Evolutionary conservation across 306 rosid species (phyloP), one percentile per base, ranked within the genome.

Genomic region (Mimosa bimucronata): DNA sequence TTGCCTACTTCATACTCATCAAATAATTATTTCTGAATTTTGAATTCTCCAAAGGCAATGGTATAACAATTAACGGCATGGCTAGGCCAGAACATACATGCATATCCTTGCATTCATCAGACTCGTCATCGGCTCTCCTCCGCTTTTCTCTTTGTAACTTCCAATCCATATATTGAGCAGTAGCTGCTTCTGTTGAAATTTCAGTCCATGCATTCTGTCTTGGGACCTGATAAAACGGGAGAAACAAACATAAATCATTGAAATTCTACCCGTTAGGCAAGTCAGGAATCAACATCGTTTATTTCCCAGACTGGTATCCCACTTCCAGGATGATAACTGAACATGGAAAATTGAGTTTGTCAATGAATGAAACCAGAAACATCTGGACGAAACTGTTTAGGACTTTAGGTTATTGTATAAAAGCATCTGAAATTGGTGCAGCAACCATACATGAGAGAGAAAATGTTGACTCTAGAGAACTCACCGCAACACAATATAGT

Each of bases 181-280:
- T 75, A 58, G 66, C 55, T 19, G 25, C 83, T n/a, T 85, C 83
- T 0, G 78, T 41, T 28, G 92, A 76, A 67, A 78, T 75, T 75
- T 89, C 90, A 37, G 94, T 81, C 98, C 98, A 95, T 2, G 87
- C 84, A 84, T 84, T 95, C 86, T 83, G 88, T 53, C 98, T 97
- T 1, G 98, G 98, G 76, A 95, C 91, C 98, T 95, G 70, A 26
- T 3, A 29, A 66, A 2, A 23, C 8, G 11, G 7, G 25, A 50
- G 40, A 48, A 1, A 61, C 71, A 41, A 10, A 57, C 48, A 80
- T n/a, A 26, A 57, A 29, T 62, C 46, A 34, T 46, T 71, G 15
- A 25, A 42, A 28, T 30, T 19, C 30, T 37, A 3, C 7, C 40
- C 48, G 34, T 14, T 18, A 30, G 38, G 18, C 62, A 31, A 76